Evolutionary conservation across 2,329 filamentous ascomycete species (phyloP).

Genomic region (Thielaviopsis euricoi): DNA sequence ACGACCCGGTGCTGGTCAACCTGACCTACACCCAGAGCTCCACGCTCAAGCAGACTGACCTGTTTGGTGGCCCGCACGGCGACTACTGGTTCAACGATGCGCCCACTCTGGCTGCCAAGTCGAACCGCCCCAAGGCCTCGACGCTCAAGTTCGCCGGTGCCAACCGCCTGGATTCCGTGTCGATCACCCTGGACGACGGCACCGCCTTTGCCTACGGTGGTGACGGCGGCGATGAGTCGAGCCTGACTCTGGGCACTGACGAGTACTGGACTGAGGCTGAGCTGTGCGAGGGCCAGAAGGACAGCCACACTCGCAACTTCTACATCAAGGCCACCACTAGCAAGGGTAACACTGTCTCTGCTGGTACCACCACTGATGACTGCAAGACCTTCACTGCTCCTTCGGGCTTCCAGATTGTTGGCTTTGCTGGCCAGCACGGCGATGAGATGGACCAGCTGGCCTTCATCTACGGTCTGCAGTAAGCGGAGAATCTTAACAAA

Average conservation of each 20-base stretch:
- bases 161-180: slow-evolving; percentile 33
- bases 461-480: slow-evolving; percentile 29
- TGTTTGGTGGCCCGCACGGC: slow-evolving; percentile 32
- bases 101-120: slow-evolving; percentile 20
- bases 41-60: slow-evolving; percentile 26
- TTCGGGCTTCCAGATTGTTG: slow-evolving; percentile 34
- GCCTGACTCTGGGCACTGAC: slow-evolving; percentile 26
- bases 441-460: slow-evolving; percentile 40
- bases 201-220: slow-evolving; percentile 35
- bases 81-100: slow-evolving; percentile 37
- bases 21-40: slow-evolving; percentile 27
- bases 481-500: slow-evolving; percentile 1
- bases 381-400: slow-evolving; percentile 31
- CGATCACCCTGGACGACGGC: slow-evolving; percentile 30
- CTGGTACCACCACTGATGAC: slow-evolving; percentile 29
- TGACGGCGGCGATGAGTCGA: slow-evolving; percentile 26
- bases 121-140: slow-evolving; percentile 20
- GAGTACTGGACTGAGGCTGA: slow-evolving; percentile 33
- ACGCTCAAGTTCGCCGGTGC: slow-evolving; percentile 30
- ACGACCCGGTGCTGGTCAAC: slow-evolving; percentile 45
- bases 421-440: slow-evolving; percentile 33
- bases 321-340: slow-evolving; percentile 38
- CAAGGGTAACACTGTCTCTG: slow-evolving; percentile 26
- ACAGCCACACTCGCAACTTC: slow-evolving; percentile 33
- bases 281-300: slow-evolving; percentile 33